A percentile compares a stretch with the other conserved stretches of the same genome.
Conservation (phyloP, 225 moss, liverwort and hornwort genomes). For the Pseudisothecium myosuroides region DNA sequence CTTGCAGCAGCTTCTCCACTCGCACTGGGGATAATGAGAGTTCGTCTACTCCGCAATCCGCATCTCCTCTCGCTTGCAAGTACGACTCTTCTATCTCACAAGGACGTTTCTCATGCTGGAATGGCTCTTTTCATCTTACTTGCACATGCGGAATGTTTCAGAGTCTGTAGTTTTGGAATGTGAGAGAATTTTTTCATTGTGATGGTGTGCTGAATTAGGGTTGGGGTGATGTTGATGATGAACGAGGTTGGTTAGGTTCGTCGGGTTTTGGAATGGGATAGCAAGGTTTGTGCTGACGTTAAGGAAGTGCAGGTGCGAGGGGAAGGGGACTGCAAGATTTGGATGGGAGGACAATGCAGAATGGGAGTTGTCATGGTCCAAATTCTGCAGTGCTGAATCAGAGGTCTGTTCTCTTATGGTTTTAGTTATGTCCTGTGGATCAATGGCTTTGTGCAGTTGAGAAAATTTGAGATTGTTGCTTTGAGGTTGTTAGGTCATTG, state of each 20-base stretch:
- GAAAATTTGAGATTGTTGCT: background rate
- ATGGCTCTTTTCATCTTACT: background rate
- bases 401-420: constrained; percentile 2
- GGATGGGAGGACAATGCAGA: background rate
- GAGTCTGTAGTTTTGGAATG: background rate
- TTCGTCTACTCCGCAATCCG: background rate
- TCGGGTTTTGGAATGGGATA: background rate
- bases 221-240: background rate
- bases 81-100: background rate
- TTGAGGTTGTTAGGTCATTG: background rate
- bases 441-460: background rate
- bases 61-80: constrained; percentile 3
- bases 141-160: background rate
- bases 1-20: background rate
- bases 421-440: background rate
- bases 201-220: background rate
- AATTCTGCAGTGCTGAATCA: background rate
- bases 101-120: background rate
- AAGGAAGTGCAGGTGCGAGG: constrained; percentile 8
- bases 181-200: background rate
- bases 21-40: background rate
- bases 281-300: background rate
- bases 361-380: background rate
- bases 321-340: background rate
- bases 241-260: background rate